These are phyloP conservation scores for Ogataea paradorogensis DNA, from an alignment of 805 yeast species.

Conservation along the genomic window DNA sequence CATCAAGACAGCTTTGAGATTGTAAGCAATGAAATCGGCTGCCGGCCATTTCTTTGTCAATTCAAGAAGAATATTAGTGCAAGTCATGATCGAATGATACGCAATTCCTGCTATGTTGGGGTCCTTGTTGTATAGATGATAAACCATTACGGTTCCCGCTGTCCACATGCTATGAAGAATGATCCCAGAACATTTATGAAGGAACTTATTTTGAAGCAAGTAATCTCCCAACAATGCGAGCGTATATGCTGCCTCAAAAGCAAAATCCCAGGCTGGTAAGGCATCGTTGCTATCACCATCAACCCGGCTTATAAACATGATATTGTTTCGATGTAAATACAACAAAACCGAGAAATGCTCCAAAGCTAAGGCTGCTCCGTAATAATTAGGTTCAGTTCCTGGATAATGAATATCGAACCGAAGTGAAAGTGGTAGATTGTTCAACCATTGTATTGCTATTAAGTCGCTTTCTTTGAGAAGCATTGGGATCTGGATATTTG, in stretches of 20 bases:
- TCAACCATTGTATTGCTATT: conserved; percentile 73
- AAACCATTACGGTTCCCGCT: conserved; percentile 68
- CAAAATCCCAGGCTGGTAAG: background rate
- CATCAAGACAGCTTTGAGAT: conserved; percentile 43
- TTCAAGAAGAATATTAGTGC: conserved; percentile 34
- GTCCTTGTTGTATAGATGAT: conserved; percentile 47
- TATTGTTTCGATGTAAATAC: conserved; percentile 66
- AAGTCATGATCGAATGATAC: conserved; percentile 20
- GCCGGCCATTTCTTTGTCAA: conserved; percentile 53
- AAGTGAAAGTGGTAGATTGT: conserved; percentile 56
- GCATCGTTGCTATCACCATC: background rate
- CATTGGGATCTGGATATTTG: conserved; percentile 15
- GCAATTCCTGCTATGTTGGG: conserved; percentile 25
- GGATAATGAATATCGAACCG: conserved; percentile 44
- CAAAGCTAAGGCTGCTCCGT: conserved; percentile 57
- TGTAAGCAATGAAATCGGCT: conserved; percentile 47
- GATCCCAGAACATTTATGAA: conserved; percentile 32
- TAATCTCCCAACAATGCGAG: conserved; percentile 62
- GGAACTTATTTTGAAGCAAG: conserved; percentile 52
- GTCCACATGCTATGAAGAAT: conserved; percentile 51
- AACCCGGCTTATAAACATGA: conserved; percentile 20
- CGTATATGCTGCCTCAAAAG: conserved; percentile 55
- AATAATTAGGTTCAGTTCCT: conserved; percentile 32
- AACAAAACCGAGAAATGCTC: conserved; percentile 69
- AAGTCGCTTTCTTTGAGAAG: conserved; percentile 60